Evolutionary conservation across 2,329 filamentous ascomycete genomes (phyloP).

Genomic region (Clarireedia monteithiana): DNA sequence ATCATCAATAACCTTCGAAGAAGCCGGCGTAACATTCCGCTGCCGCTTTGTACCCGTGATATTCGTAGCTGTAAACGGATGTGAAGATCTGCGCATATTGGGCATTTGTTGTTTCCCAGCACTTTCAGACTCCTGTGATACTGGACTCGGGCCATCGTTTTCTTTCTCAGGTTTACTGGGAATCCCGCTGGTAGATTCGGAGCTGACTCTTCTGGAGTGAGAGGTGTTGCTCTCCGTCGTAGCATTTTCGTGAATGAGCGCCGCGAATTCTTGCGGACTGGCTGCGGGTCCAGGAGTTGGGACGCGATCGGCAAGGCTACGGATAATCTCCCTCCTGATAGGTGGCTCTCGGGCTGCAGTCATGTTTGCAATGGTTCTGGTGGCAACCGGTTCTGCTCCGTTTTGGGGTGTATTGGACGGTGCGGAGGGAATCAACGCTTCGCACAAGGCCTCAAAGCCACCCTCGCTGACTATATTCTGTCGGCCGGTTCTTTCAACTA

Average conservation of each 20-base stretch:
- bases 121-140: background rate
- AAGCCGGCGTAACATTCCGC: conserved; percentile 39
- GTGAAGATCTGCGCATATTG: conserved; percentile 11
- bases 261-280: background rate
- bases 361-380: background rate
- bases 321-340: background rate
- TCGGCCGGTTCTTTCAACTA: conserved; percentile 14
- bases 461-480: conserved; percentile 20
- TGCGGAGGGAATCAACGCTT: conserved; percentile 23
- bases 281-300: background rate
- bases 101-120: conserved; percentile 1
- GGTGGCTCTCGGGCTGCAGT: background rate
- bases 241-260: conserved; percentile 3
- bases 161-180: background rate
- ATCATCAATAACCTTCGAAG: conserved; percentile 39
- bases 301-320: background rate
- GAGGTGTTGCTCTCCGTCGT: background rate
- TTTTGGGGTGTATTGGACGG: conserved; percentile 25
- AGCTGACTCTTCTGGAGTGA: conserved; percentile 2
- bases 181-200: background rate
- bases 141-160: background rate
- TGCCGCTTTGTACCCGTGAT: conserved; percentile 34
- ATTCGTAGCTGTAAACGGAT: conserved; percentile 16
- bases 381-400: background rate
- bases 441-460: conserved; percentile 25